These are phyloP conservation scores for Cryptococcus deneoformans DNA, from an alignment of 1,284 basidiomycete genomes.

Conservation along the genomic window DNA sequence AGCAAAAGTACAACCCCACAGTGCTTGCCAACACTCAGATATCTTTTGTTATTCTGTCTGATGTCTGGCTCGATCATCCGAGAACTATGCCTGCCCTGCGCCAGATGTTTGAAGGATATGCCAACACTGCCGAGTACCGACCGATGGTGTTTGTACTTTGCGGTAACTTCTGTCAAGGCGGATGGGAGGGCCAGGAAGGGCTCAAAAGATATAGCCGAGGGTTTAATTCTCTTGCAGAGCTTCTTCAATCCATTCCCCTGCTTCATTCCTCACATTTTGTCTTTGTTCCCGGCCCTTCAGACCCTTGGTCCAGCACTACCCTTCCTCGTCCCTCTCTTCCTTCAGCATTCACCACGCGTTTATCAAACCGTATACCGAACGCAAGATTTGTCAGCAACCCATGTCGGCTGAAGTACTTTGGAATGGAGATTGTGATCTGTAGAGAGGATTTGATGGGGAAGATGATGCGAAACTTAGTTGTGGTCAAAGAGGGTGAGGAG, in stretches of 20 bases:
- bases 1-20: conserved; percentile 46
- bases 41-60: conserved; percentile 93
- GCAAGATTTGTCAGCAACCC: conserved; percentile 86
- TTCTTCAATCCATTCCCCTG: conserved; percentile 80
- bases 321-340: conserved; percentile 79
- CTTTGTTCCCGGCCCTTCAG: conserved; percentile 89
- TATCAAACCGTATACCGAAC: conserved; percentile 70
- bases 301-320: conserved; percentile 72
- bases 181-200: conserved; percentile 74
- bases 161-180: conserved; percentile 87
- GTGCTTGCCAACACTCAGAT: conserved; percentile 56
- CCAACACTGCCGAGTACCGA: conserved; percentile 74
- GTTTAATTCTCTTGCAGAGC: conserved; percentile 79
- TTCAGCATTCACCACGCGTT: conserved; percentile 64
- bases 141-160: conserved; percentile 88
- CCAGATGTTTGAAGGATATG: conserved; percentile 87
- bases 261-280: conserved; percentile 81
- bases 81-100: conserved; percentile 74
- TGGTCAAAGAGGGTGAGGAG: conserved; percentile 73
- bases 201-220: conserved; percentile 82
- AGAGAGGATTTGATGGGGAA: conserved; percentile 91
- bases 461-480: conserved; percentile 88
- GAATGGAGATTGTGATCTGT: conserved; percentile 93
- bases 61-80: conserved; percentile 73
- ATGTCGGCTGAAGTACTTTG: conserved; percentile 91